Evolutionary conservation across 768 basidiomycete species (phyloP).

Genomic region (Podaxis rugospora): DNA sequence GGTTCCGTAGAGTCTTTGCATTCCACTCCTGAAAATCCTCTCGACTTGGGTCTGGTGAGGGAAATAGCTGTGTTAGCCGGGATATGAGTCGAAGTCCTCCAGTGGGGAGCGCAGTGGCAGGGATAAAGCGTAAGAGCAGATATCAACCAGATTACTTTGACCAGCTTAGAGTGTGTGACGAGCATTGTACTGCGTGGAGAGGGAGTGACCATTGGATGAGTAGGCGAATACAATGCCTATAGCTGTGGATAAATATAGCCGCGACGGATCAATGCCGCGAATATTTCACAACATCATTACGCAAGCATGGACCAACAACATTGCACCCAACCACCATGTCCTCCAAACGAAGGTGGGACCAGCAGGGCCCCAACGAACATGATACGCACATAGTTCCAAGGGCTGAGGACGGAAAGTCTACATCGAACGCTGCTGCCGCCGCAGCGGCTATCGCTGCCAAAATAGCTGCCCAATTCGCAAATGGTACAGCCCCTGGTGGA

Average conservation of each 20-base stretch:
- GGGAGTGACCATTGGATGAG: neutral
- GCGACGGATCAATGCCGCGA: neutral
- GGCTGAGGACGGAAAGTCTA: constrained; percentile 54
- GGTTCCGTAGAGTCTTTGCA: constrained; percentile 18
- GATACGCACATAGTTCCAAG: constrained; percentile 37
- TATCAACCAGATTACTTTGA: neutral
- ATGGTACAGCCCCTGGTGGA: constrained; percentile 36
- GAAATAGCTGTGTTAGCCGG: constrained; percentile 7
- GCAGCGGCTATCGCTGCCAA: constrained; percentile 91
- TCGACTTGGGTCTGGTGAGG: constrained; percentile 14
- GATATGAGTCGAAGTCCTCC: no score
- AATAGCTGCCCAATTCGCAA: constrained; percentile 84
- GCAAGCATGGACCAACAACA: constrained; percentile 4
- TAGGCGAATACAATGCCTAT: neutral
- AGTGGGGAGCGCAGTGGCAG: neutral
- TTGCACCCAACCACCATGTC: constrained; percentile 8
- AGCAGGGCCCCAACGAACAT: constrained; percentile 48
- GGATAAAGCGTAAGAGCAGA: neutral
- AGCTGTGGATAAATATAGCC: neutral
- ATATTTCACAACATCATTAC: neutral
- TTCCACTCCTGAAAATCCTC: constrained; percentile 26
- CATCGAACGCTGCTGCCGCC: constrained; percentile 61
- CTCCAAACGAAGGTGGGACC: constrained; percentile 48
- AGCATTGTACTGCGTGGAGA: neutral
- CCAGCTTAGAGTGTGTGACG: neutral